A percentile compares a stretch with the other conserved stretches of the same genome.
phyloP scores from a whole-genome alignment of 352 stramenopile genomes.

The Peronosclerospora sorghi region DNA sequence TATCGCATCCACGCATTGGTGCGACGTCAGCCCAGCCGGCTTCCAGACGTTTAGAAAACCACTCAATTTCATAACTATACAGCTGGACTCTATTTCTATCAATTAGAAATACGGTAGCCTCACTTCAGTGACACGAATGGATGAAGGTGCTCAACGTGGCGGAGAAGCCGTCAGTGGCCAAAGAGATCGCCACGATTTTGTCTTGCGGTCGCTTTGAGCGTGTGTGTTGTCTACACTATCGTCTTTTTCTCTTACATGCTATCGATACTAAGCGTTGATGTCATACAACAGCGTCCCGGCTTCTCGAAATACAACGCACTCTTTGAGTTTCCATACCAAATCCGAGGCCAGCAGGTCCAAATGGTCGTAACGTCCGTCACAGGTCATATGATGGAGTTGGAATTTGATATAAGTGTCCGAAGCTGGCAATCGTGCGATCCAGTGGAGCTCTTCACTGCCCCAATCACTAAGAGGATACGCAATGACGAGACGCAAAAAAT shows the following conservation, averaged over 20 bases:
- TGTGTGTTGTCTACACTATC: slow-evolving; percentile 25
- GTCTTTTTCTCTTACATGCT: background rate
- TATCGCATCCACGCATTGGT: slow-evolving; percentile 58
- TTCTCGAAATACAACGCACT: slow-evolving; percentile 86
- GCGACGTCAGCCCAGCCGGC: slow-evolving; percentile 62
- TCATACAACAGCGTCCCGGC: slow-evolving; percentile 33
- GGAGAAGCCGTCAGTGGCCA: slow-evolving; percentile 99
- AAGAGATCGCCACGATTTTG: slow-evolving; percentile 93
- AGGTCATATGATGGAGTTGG: slow-evolving; percentile 95
- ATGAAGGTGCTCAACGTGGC: slow-evolving; percentile 95
- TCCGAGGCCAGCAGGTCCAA: slow-evolving; percentile 69
- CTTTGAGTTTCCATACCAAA: slow-evolving; percentile 87
- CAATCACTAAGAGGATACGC: slow-evolving; percentile 77
- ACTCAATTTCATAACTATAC: slow-evolving; percentile 11
- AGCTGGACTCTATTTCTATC: slow-evolving; percentile 3
- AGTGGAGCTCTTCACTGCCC: slow-evolving; percentile 88
- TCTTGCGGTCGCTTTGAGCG: slow-evolving; percentile 41
- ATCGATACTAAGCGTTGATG: background rate
- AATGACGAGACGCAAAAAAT: slow-evolving; percentile 75
- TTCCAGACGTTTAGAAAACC: slow-evolving; percentile 82
- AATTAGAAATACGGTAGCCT: background rate
- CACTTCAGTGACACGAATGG: background rate
- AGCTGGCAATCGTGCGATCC: slow-evolving; percentile 92
- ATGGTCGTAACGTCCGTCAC: slow-evolving; percentile 95
- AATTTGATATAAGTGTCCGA: slow-evolving; percentile 86